phyloP scores from a whole-genome alignment of 83 land plant species.

The Picea abies region DNA sequence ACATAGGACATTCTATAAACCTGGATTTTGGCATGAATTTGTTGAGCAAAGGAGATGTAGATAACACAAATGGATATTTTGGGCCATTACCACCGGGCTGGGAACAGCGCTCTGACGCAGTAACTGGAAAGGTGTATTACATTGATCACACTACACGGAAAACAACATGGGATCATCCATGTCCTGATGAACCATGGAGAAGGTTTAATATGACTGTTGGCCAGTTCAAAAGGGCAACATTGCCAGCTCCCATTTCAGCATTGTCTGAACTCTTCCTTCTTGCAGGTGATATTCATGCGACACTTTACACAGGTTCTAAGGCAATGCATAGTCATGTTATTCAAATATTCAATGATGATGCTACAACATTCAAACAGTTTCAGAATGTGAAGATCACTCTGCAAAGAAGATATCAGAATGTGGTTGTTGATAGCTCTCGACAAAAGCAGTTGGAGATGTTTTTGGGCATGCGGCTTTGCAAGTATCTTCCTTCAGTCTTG shows the following conservation, averaged over 20 bases:
- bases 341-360: conserved; percentile 88
- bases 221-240: too few relatives aligned
- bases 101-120: too few relatives aligned
- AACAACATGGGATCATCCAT: too few relatives aligned
- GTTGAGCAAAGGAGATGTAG: conserved; percentile 9
- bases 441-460: conserved; percentile 38
- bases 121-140: too few relatives aligned
- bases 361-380: conserved; percentile 78
- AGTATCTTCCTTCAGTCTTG: conserved; percentile 85
- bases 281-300: conserved; percentile 92
- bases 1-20: conserved; percentile 83
- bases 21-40: conserved; percentile 54
- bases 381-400: too few relatives aligned
- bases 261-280: too few relatives aligned
- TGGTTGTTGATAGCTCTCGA: too few relatives aligned
- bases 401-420: too few relatives aligned
- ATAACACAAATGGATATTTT: conserved; percentile 50
- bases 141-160: too few relatives aligned
- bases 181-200: too few relatives aligned
- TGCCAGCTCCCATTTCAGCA: too few relatives aligned
- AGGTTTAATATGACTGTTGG: too few relatives aligned
- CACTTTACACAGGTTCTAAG: conserved; percentile 93
- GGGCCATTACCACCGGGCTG: conserved; percentile 17
- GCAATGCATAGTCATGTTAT: conserved; percentile 99
- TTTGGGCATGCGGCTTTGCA: conserved; percentile 84